Percentiles rank a stretch among this genome's conserved stretches.
These are phyloP conservation scores for Clausena lansium DNA, from an alignment of 345 rosid species.

Conservation along the genomic window DNA sequence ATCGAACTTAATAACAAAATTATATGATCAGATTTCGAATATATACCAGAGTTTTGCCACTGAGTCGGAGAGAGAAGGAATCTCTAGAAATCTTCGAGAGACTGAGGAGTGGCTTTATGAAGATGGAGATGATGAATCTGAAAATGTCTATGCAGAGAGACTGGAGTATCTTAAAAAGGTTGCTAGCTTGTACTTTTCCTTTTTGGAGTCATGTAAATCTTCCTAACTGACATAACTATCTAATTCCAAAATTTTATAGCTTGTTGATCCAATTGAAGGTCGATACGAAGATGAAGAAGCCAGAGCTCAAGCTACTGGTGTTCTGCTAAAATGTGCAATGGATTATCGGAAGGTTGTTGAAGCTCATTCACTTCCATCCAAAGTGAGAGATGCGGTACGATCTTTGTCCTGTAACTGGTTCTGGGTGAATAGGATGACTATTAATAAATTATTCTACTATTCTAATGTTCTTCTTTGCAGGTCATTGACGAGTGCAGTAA, in stretches of 20 bases:
- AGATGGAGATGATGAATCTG: constrained; percentile 81
- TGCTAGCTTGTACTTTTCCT: not conserved
- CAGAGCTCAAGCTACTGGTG: constrained; percentile 50
- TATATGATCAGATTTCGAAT: constrained; percentile 51
- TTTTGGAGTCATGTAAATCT: not conserved
- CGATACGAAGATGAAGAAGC: constrained; percentile 69
- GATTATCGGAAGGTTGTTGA: constrained; percentile 43
- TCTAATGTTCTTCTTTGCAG: constrained; percentile 27
- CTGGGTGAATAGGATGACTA: not conserved
- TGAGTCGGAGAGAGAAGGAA: constrained; percentile 56
- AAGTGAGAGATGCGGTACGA: constrained; percentile 50
- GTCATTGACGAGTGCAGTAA: constrained; percentile 58
- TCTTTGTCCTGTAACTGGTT: constrained; percentile 6
- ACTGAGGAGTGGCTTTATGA: constrained; percentile 88
- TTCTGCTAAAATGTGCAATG: constrained; percentile 46
- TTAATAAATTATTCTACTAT: not conserved
- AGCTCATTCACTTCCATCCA: constrained; percentile 42
- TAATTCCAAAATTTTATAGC: constrained; percentile 31
- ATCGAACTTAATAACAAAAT: constrained; percentile 1
- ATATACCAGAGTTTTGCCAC: constrained; percentile 54
- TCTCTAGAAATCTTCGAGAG: constrained; percentile 61
- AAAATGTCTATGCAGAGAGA: constrained; percentile 49
- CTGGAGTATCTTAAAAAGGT: constrained; percentile 64
- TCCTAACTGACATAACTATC: not conserved
- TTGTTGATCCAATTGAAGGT: constrained; percentile 62